A percentile compares a stretch with the other conserved stretches of the same genome.
These are phyloP conservation scores for Massariosphaeria phaeospora DNA, from an alignment of 495 filamentous ascomycete species.

Conservation along the genomic window DNA sequence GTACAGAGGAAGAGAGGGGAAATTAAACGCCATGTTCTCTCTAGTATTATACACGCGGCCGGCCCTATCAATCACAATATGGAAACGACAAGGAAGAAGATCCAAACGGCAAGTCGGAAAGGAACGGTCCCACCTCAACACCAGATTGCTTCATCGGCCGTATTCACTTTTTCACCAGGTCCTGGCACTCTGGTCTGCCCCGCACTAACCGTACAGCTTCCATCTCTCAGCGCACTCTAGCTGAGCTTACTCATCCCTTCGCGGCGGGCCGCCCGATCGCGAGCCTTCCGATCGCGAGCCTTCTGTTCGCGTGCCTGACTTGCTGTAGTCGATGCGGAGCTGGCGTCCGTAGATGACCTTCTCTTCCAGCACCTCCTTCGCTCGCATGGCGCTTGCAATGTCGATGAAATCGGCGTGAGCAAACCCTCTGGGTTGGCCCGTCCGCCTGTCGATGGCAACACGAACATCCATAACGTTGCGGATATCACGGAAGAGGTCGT, in stretches of 20 bases:
- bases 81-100: slow-evolving; percentile 27
- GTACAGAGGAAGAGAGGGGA: slow-evolving; percentile 7
- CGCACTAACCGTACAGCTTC: background rate
- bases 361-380: slow-evolving; percentile 51
- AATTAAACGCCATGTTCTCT: slow-evolving; percentile 8
- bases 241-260: no score
- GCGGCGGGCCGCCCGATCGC: no score
- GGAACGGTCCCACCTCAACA: background rate
- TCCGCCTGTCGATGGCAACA: slow-evolving; percentile 82
- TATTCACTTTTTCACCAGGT: background rate
- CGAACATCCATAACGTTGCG: slow-evolving; percentile 73
- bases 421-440: slow-evolving; percentile 83
- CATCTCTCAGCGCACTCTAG: background rate
- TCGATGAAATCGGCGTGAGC: slow-evolving; percentile 82
- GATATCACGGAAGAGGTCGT: slow-evolving; percentile 69
- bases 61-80: slow-evolving; percentile 21
- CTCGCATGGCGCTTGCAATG: slow-evolving; percentile 55
- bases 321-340: slow-evolving; percentile 62
- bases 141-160: background rate
- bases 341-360: slow-evolving; percentile 60
- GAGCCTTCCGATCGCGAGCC: no score
- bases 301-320: slow-evolving; percentile 1
- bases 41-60: slow-evolving; percentile 23
- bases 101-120: slow-evolving; percentile 1
- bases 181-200: background rate